Percentiles rank a stretch among this genome's conserved stretches.
These are phyloP conservation scores for Agapanthus africanus DNA, from an alignment of 106 monocot species.

Conservation along the genomic window DNA sequence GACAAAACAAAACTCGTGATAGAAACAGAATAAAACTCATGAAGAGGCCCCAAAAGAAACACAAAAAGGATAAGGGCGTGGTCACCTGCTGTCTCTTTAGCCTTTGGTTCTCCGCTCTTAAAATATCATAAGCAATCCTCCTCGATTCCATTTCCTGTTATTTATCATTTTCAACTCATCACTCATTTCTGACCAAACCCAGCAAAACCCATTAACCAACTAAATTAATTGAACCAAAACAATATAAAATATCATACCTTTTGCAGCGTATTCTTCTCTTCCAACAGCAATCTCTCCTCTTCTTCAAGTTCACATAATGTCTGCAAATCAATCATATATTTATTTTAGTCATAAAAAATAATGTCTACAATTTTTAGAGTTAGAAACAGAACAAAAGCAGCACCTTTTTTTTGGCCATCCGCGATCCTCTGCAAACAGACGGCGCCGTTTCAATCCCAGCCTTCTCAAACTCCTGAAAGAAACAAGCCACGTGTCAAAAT, in stretches of 20 bases:
- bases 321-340: conserved; percentile 1
- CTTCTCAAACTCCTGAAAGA: background rate
- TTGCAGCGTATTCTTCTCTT: conserved; percentile 4
- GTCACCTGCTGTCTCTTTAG: conserved; percentile 15
- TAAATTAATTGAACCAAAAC: background rate
- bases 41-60: background rate
- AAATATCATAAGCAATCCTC: conserved; percentile 1
- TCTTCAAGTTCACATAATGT: conserved; percentile 10
- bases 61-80: background rate
- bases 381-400: background rate
- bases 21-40: conserved; percentile 7
- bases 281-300: conserved; percentile 8
- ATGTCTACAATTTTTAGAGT: too few species aligned
- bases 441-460: background rate
- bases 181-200: background rate
- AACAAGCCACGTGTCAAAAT: background rate
- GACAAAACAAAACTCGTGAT: conserved; percentile 8
- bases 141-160: conserved; percentile 7
- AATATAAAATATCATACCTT: background rate
- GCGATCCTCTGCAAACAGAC: background rate
- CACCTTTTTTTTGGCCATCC: conserved; percentile 9
- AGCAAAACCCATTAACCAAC: background rate
- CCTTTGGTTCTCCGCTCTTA: conserved; percentile 4
- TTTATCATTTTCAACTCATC: background rate
- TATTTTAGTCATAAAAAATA: background rate